phyloP scores from a whole-genome alignment of 176 grass and related monocot genomes.

The Puccinellia tenuiflora region DNA sequence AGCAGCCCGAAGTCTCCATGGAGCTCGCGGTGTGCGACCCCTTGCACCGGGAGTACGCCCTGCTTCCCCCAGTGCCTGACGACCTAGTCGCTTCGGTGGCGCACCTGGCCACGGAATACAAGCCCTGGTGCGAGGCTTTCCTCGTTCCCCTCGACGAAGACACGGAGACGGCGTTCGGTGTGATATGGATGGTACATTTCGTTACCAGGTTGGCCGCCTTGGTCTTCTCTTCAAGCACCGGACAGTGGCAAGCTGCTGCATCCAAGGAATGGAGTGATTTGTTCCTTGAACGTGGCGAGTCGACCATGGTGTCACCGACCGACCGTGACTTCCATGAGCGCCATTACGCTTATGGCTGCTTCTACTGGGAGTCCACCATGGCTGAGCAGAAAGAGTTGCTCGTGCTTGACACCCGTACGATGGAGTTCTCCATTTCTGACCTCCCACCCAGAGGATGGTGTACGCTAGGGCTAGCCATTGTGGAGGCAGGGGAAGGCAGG shows the following conservation, averaged over 20 bases:
- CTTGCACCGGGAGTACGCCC: not conserved
- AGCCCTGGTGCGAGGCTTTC: slow-evolving; percentile 20
- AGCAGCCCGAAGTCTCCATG: not conserved
- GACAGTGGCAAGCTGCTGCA: slow-evolving; percentile 13
- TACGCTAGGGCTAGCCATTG: slow-evolving; percentile 5
- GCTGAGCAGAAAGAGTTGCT: not conserved
- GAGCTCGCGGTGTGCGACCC: slow-evolving; percentile 28
- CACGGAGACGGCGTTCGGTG: not conserved
- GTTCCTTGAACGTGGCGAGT: not conserved
- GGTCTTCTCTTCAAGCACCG: slow-evolving; percentile 1
- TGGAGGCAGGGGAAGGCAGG: slow-evolving; percentile 26
- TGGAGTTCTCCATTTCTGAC: slow-evolving; percentile 28
- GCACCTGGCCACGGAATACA: not conserved
- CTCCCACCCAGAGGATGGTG: not conserved
- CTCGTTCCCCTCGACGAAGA: not conserved
- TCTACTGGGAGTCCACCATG: slow-evolving; percentile 9
- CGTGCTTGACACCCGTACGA: not conserved
- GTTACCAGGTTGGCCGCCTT: not conserved
- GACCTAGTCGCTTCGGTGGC: not conserved
- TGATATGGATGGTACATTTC: slow-evolving; percentile 18
- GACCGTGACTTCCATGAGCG: not conserved
- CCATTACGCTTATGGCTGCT: slow-evolving; percentile 10
- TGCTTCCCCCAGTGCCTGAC: not conserved
- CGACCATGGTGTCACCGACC: not conserved
- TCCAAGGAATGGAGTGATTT: not conserved